Conservation (phyloP, 1,139 yeast genomes). For the Pichia sp. region DNA sequence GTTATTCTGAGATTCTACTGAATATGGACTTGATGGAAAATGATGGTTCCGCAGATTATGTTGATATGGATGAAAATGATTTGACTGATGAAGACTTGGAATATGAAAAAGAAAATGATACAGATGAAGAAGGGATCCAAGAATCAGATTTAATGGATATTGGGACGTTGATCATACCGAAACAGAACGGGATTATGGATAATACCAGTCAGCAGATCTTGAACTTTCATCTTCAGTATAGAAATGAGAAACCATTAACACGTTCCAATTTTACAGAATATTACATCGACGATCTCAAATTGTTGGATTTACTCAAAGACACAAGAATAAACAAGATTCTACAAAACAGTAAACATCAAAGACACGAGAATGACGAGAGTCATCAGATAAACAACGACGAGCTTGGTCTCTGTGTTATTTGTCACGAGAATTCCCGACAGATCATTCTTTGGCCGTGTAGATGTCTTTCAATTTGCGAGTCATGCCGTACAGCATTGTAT, state of each 20-base stretch:
- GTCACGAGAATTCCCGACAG: slow-evolving; percentile 68
- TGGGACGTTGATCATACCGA: no score
- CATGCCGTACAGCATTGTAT: slow-evolving; percentile 71
- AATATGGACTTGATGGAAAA: slow-evolving; percentile 31
- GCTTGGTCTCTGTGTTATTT: slow-evolving; percentile 58
- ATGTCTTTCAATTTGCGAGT: slow-evolving; percentile 82
- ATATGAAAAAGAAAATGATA: not conserved
- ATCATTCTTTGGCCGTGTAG: slow-evolving; percentile 90
- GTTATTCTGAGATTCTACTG: slow-evolving; percentile 23
- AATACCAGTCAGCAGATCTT: no score
- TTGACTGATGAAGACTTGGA: not conserved
- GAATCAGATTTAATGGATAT: not conserved
- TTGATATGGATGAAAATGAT: not conserved
- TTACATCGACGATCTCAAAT: slow-evolving; percentile 17
- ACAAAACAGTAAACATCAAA: no score
- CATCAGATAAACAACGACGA: slow-evolving; percentile 1
- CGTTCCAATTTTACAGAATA: slow-evolving; percentile 32
- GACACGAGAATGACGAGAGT: no score
- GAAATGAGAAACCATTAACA: slow-evolving; percentile 25
- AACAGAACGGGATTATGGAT: no score
- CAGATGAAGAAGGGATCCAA: slow-evolving; percentile 1
- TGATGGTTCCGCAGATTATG: slow-evolving; percentile 29
- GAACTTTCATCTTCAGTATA: no score
- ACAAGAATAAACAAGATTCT: slow-evolving; percentile 5
- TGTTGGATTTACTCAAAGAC: slow-evolving; percentile 24